Evolutionary conservation across 768 basidiomycete genomes (phyloP).

Genomic region (Mrakia gelida): DNA sequence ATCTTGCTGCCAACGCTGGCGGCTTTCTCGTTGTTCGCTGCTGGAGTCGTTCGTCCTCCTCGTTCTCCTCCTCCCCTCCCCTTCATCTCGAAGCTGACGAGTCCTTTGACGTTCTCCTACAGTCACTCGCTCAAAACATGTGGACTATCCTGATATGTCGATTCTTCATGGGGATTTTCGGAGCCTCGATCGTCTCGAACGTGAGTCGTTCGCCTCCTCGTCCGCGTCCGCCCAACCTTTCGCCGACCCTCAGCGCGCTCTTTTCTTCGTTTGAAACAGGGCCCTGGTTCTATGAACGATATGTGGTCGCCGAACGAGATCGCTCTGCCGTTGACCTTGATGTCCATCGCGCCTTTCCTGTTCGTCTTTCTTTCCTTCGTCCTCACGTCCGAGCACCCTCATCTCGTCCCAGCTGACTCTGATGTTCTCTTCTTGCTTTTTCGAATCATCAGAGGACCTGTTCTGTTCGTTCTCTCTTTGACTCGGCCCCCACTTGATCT

Average conservation of each 20-base stretch:
- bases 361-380: no score
- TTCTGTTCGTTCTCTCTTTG: no score
- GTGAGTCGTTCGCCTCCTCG: neutral
- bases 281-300: neutral
- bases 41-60: neutral
- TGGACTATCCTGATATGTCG: neutral
- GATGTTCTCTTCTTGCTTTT: no score
- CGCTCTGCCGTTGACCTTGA: neutral
- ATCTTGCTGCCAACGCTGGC: neutral
- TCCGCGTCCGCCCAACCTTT: neutral
- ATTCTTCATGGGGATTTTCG: neutral
- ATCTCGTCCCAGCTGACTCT: no score
- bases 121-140: neutral
- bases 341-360: neutral
- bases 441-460: no score
- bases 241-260: neutral
- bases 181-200: neutral
- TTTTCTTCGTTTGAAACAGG: neutral
- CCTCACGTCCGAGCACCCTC: no score
- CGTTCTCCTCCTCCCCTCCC: neutral
- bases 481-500: no score
- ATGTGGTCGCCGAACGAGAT: neutral
- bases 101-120: neutral
- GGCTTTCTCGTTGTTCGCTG: neutral
- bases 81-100: neutral